Percentiles rank a stretch among this genome's conserved stretches.
Evolutionary conservation across 768 basidiomycete genomes (phyloP).

Genomic region (Calocera viscosa): DNA sequence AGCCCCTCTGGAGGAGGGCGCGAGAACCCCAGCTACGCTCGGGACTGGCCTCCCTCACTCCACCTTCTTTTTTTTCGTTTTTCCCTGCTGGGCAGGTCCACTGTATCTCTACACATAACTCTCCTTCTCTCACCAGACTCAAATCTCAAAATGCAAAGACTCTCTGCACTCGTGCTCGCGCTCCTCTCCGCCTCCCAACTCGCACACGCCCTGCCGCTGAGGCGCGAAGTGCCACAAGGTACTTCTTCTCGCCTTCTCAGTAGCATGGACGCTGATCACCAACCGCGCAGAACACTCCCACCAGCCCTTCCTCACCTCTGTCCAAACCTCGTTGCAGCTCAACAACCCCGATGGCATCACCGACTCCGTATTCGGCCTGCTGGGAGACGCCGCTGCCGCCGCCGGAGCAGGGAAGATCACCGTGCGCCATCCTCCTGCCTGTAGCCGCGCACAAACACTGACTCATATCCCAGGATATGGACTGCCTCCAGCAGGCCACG

Average conservation of each 20-base stretch:
- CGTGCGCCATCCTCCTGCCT: conserved; percentile 25
- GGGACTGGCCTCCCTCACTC: not conserved
- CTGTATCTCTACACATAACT: not conserved
- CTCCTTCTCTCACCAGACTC: not conserved
- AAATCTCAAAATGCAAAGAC: conserved; percentile 28
- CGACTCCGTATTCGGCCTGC: conserved; percentile 49
- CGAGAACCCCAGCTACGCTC: not conserved
- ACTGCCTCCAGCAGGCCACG: conserved; percentile 48
- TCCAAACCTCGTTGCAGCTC: conserved; percentile 35
- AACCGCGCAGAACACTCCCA: conserved; percentile 47
- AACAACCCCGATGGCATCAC: conserved; percentile 49
- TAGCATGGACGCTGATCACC: too few relatives aligned
- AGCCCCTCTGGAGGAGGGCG: not conserved
- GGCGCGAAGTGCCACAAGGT: conserved; percentile 59
- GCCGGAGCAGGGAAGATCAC: conserved; percentile 43
- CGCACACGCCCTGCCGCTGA: conserved; percentile 31
- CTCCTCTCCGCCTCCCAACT: conserved; percentile 29
- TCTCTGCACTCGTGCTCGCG: conserved; percentile 28
- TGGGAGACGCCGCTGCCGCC: conserved; percentile 53
- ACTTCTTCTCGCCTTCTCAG: conserved; percentile 13
- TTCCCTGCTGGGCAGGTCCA: not conserved
- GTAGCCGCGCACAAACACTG: not conserved
- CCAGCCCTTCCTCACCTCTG: conserved; percentile 42
- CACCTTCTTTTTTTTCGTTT: not conserved
- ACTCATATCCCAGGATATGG: conserved; percentile 32